Evolutionary conservation across 768 basidiomycete genomes (phyloP).

Genomic region (Leccinum imitatum): DNA sequence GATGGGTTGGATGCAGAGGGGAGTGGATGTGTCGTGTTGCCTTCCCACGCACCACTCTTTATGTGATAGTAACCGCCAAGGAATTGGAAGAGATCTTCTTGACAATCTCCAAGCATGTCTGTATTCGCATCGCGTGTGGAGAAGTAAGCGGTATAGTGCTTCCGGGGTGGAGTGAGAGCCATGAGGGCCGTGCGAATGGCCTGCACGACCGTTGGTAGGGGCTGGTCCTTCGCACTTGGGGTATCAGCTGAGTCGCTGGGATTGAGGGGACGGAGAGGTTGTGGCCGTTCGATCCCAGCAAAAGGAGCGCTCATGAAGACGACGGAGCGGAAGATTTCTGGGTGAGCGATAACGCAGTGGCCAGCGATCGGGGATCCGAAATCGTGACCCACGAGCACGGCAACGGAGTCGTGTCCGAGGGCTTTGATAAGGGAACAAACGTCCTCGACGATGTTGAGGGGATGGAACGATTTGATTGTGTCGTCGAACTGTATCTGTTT

Average conservation of each 20-base stretch:
- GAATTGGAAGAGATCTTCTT: conserved; percentile 24
- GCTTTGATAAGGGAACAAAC: conserved; percentile 50
- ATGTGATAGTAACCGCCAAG: conserved; percentile 39
- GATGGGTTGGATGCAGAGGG: conserved; percentile 26
- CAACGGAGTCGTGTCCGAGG: conserved; percentile 47
- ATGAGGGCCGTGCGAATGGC: conserved; percentile 31
- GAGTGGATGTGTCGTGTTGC: conserved; percentile 43
- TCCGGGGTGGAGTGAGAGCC: conserved; percentile 48
- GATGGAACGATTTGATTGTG: conserved; percentile 48
- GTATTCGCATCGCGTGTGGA: conserved; percentile 45
- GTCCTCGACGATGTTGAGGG: conserved; percentile 52
- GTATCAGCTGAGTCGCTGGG: conserved; percentile 6
- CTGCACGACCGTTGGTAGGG: conserved; percentile 9
- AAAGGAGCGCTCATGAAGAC: conserved; percentile 64
- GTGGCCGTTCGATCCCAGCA: conserved; percentile 41
- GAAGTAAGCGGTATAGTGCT: conserved; percentile 57
- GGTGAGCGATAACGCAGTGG: conserved; percentile 51
- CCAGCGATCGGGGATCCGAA: conserved; percentile 56
- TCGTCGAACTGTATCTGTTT: conserved; percentile 42
- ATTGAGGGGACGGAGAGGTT: conserved; percentile 7
- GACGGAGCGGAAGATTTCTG: conserved; percentile 54
- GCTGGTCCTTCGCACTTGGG: conserved; percentile 3
- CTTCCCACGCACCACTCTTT: conserved; percentile 56
- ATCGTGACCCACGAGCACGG: conserved; percentile 61
- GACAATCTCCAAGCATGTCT: conserved; percentile 36